These are phyloP conservation scores for Phytophthora melonis DNA, from an alignment of 352 stramenopile species.

Conservation along the genomic window DNA sequence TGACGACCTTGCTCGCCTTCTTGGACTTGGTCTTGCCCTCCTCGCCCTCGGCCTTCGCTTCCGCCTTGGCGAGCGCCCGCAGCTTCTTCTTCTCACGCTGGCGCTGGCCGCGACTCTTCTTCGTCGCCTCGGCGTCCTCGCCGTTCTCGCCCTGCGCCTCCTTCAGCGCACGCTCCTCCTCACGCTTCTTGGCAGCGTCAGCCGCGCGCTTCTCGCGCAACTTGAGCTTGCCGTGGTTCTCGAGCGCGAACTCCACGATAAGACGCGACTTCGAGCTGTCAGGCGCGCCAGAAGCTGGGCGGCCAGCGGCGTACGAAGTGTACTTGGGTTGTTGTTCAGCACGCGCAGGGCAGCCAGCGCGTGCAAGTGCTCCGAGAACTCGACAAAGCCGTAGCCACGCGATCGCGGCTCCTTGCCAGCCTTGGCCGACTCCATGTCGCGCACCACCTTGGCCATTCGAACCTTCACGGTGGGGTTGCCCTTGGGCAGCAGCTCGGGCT, in stretches of 20 bases:
- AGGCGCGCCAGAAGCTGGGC: constrained; percentile 39
- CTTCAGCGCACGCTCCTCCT: constrained; percentile 71
- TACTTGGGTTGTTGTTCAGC: constrained; percentile 98
- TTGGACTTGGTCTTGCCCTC: constrained; percentile 42
- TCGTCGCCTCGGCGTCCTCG: constrained; percentile 34
- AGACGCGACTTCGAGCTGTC: constrained; percentile 79
- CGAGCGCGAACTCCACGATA: constrained; percentile 91
- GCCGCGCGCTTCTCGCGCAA: constrained; percentile 78
- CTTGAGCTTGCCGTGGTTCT: constrained; percentile 92
- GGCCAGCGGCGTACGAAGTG: constrained; percentile 68
- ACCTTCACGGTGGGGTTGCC: constrained; percentile 67
- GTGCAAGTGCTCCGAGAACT: constrained; percentile 97
- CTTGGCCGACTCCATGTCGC: constrained; percentile 75
- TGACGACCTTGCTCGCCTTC: constrained; percentile 42
- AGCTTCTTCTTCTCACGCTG: constrained; percentile 83
- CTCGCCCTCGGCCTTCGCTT: constrained; percentile 25
- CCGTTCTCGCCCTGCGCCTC: constrained; percentile 68
- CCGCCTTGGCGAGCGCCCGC: constrained; percentile 42
- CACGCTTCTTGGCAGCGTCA: constrained; percentile 75
- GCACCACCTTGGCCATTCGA: constrained; percentile 86
- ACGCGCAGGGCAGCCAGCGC: constrained; percentile 95
- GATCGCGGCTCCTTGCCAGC: constrained; percentile 67
- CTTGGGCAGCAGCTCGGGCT: constrained; percentile 62
- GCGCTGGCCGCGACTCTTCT: constrained; percentile 79
- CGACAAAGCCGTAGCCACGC: constrained; percentile 94